A percentile compares a stretch with the other conserved stretches of the same genome.
These are phyloP conservation scores for Wickerhamomyces pijperi DNA, from an alignment of 805 yeast species.

Conservation along the genomic window DNA sequence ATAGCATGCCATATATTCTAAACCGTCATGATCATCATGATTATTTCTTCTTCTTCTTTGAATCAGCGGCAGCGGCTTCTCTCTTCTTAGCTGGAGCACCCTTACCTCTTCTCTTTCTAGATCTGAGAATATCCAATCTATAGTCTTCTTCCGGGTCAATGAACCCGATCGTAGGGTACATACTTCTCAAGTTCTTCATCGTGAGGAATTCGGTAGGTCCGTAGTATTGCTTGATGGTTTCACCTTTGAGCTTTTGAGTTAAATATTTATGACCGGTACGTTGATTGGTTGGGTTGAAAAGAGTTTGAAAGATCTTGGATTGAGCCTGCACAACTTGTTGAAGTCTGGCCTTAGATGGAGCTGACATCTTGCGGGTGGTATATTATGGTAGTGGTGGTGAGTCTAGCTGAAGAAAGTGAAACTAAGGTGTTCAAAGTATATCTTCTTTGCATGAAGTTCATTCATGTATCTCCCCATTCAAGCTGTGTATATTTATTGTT, in stretches of 20 bases:
- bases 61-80: constrained; percentile 26
- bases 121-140: constrained; percentile 32
- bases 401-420: background rate
- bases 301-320: constrained; percentile 53
- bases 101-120: constrained; percentile 75
- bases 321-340: constrained; percentile 47
- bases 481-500: too few species aligned
- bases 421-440: too few species aligned
- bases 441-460: too few species aligned
- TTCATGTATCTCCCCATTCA: too few species aligned
- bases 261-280: constrained; percentile 71
- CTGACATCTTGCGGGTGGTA: constrained; percentile 16
- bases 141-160: constrained; percentile 61
- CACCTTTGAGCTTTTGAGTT: constrained; percentile 61
- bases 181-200: constrained; percentile 43
- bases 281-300: constrained; percentile 48
- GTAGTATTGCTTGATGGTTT: constrained; percentile 57
- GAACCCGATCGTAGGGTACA: constrained; percentile 39
- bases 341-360: constrained; percentile 32
- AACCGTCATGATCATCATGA: too few species aligned
- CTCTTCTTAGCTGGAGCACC: constrained; percentile 77
- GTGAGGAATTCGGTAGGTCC: constrained; percentile 65
- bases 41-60: constrained; percentile 28
- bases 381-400: background rate
- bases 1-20: too few species aligned